phyloP scores from a whole-genome alignment of 2,329 filamentous ascomycete genomes.

The Aspergillus ochraceoroseus region DNA sequence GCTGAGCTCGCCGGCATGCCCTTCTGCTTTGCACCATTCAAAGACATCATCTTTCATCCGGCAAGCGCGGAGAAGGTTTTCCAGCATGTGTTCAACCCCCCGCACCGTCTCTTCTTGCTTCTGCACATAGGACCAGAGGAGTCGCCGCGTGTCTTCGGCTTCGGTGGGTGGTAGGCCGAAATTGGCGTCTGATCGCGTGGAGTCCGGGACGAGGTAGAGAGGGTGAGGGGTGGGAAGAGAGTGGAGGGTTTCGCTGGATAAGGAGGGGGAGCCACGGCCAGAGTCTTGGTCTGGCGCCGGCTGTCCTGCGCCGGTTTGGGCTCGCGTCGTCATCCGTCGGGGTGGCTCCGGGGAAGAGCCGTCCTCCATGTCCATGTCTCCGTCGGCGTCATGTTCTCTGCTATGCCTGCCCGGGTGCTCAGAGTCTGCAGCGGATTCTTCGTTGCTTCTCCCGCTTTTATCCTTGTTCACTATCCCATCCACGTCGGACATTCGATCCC shows the following conservation, averaged over 20 bases:
- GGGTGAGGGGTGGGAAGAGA: conserved; percentile 48
- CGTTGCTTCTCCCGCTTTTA: conserved; percentile 12
- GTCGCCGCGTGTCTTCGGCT: conserved; percentile 58
- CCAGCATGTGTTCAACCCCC: conserved; percentile 52
- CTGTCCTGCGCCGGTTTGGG: conserved; percentile 38
- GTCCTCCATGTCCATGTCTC: conserved; percentile 34
- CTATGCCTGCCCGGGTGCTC: conserved; percentile 1
- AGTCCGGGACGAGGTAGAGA: conserved; percentile 53
- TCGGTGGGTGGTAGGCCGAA: conserved; percentile 55
- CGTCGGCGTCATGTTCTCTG: conserved; percentile 23
- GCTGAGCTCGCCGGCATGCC: conserved; percentile 60
- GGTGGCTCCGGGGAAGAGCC: conserved; percentile 40
- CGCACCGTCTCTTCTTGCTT: conserved; percentile 62
- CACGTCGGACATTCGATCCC: conserved; percentile 5
- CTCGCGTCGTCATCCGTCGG: conserved; percentile 46
- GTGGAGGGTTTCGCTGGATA: conserved; percentile 30
- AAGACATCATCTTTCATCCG: conserved; percentile 56
- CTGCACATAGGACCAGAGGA: conserved; percentile 59
- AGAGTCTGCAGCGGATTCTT: not conserved
- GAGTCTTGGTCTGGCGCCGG: conserved; percentile 28
- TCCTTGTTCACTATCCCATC: conserved; percentile 15
- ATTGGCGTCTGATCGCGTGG: conserved; percentile 50
- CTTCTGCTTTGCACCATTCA: conserved; percentile 59
- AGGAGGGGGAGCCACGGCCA: conserved; percentile 21
- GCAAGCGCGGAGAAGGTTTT: conserved; percentile 55